Base-by-base conservation (phyloP, 2,329 filamentous ascomycete species). In the Ilyonectria robusta region DNA sequence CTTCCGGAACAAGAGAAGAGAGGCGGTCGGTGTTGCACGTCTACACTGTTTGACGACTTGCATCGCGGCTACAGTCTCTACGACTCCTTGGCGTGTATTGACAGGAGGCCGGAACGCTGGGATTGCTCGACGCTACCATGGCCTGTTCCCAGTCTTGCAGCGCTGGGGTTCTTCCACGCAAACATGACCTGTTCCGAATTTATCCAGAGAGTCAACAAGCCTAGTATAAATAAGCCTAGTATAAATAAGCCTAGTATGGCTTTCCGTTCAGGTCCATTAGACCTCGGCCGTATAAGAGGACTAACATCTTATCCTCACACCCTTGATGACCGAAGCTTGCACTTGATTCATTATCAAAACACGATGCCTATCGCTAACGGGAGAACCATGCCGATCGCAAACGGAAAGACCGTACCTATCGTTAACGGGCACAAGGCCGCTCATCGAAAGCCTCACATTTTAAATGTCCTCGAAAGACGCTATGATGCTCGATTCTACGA, bases 401-500 rank as follows among this genome's bases (percentile, higher is more conserved):
- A 42, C 40, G 40, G 40, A 6, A 15, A 35, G 37, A 56, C 26
- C 26, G 47, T 55, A 55, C 59, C 59, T 55, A 11, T 59, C n/a
- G 7, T 59, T 5, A 67, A 67, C 48, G 59, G 59, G 17, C 64
- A 63, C 59, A 67, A 67, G 59, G 46, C 17, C 3, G 6, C 40
- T 42, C 65, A n/a, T 56, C 65, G 55, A 51, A 54, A 15, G 42
- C 67, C 69, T 55, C 69, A 64, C 17, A 62, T 71, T 13, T 47
- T 73, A 3, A 73, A 74, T 58, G 68, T 74, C 42, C 70, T 69
- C 8, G 71, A 71, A 54, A 59, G 51, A 59, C 67, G 67, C 15
- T 71, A 73, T 40, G 44, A 73, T 54, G 54, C 71, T 31, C 57
- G 47, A 4, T 75, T 73, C 62, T 75, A 75, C 53, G 59, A 71